Conservation (phyloP, 352 stramenopile species). For the Pythium scleroteichum region DNA sequence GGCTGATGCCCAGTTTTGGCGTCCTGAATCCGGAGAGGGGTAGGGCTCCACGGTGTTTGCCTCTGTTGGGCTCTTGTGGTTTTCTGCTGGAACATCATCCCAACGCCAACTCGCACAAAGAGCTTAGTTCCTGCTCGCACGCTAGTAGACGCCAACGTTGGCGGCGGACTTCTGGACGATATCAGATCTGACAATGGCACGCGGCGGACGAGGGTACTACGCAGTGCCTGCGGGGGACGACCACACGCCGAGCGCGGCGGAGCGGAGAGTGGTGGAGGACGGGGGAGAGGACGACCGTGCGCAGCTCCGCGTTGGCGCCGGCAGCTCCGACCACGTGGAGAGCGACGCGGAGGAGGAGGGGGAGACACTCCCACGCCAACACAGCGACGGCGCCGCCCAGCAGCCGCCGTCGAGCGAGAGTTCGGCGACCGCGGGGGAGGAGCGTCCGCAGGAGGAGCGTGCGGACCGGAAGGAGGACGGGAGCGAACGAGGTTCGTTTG, state of each 20-base stretch:
- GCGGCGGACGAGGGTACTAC: constrained; percentile 55
- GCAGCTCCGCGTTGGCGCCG: constrained; percentile 9
- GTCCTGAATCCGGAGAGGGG: constrained; percentile 12
- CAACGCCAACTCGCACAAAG: neutral
- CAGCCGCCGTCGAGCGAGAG: constrained; percentile 4
- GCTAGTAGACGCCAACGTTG: neutral
- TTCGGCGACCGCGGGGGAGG: neutral
- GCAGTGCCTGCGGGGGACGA: constrained; percentile 46
- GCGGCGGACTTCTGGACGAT: neutral
- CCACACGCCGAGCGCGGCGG: constrained; percentile 30
- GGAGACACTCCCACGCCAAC: constrained; percentile 1
- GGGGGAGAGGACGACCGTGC: constrained; percentile 31
- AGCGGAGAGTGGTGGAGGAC: constrained; percentile 29
- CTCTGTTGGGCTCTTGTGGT: neutral
- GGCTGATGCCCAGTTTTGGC: constrained; percentile 16
- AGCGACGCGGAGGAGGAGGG: constrained; percentile 1
- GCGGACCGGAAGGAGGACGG: constrained; percentile 17
- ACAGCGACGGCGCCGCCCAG: neutral
- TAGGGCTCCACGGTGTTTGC: neutral
- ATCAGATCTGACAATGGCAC: constrained; percentile 36
- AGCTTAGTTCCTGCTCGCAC: neutral
- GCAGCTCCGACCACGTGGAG: constrained; percentile 21
- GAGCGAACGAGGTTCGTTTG: neutral
- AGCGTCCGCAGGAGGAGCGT: constrained; percentile 14
- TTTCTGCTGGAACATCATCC: neutral